A percentile compares a stretch with the other conserved stretches of the same genome.
These are phyloP conservation scores for Starmera stellimalicola DNA, from an alignment of 1,139 yeast genomes.

Conservation along the genomic window DNA sequence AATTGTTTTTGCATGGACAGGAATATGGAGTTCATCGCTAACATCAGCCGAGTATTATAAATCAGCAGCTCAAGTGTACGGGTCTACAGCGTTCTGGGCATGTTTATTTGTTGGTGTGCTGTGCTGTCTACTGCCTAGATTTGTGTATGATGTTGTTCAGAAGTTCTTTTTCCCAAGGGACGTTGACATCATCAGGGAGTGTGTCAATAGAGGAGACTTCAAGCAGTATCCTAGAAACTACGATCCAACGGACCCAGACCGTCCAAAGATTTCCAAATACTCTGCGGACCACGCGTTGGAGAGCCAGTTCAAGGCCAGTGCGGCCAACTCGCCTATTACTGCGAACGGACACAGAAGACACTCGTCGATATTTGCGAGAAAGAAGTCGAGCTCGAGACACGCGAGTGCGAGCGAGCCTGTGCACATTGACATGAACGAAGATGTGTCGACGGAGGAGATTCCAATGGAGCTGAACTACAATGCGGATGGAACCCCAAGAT, in stretches of 20 bases:
- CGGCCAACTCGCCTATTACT: conserved; percentile 6
- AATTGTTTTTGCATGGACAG: conserved; percentile 79
- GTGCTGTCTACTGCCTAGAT: conserved; percentile 70
- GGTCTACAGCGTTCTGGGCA: conserved; percentile 74
- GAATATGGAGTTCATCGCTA: conserved; percentile 66
- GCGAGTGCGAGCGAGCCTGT: not conserved
- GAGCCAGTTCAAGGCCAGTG: conserved; percentile 5
- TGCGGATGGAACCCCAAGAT: conserved; percentile 18
- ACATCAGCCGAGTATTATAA: conserved; percentile 65
- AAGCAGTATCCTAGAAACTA: conserved; percentile 43
- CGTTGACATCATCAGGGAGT: conserved; percentile 79
- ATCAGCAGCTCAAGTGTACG: conserved; percentile 67
- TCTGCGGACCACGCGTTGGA: conserved; percentile 13
- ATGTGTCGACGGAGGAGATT: conserved; percentile 19
- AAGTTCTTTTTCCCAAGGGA: conserved; percentile 66
- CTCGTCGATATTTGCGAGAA: conserved; percentile 6
- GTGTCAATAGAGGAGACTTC: conserved; percentile 47
- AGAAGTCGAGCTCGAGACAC: not conserved
- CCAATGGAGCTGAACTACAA: conserved; percentile 20
- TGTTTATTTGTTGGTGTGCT: conserved; percentile 63
- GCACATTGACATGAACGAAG: conserved; percentile 13
- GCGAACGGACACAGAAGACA: conserved; percentile 2
- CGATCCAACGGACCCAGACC: conserved; percentile 54
- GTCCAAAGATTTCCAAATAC: conserved; percentile 25
- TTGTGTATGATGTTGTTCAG: conserved; percentile 52